Evolutionary conservation across 2,329 filamentous ascomycete species (phyloP), one percentile per base, ranked within the genome.

Genomic region (Fusarium nematophilum): DNA sequence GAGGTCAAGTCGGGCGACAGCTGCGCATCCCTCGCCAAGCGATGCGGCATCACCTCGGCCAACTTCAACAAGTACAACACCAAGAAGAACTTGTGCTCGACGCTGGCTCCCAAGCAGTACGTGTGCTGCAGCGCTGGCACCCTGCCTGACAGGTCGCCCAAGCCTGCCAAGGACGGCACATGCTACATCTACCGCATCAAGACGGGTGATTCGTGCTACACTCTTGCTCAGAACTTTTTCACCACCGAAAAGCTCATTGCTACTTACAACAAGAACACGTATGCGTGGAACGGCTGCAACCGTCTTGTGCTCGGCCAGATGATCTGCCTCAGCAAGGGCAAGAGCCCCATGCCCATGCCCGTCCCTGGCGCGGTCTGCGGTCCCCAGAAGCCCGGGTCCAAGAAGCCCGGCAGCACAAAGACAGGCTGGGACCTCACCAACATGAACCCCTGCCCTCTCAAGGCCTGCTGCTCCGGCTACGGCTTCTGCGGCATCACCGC

Each of bases 361-460:
- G 45, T 75, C 5, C 18, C 67, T 3, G 69, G 70, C 9, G 71
- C 73, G 3, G 58, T 70, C 0, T 78, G 76, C 13, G 75, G 76
- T 1, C 76, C 76, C 1, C 69, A 72, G 44, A 67, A 67, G 30
- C 64, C 68, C 3, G 71, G 68, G 6, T 72, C 74, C 0, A 47
- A 39, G 9, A 59, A 57, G n/a, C 70, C 70, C 0, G 13, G 65
- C 0, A 63, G 70, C 10, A 51, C 60, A 1, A 74, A 71, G n/a
- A 72, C 64, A 11, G 29, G 51, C 1, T 55, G 36, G 68, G 69
- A 67, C 43, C 65, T 81, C 4, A 58, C 70, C 1, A 62, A 68
- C 8, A 65, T 84, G 6, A 84, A 83, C 55, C 77, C 74, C 0
- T 84, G 82, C 54, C 77, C 77, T 0, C 67, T 81, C 0, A 78